Evolutionary conservation across 1,284 basidiomycete species (phyloP), one percentile per base, ranked within the genome.

Genomic region (Acaromyces ingoldii): DNA sequence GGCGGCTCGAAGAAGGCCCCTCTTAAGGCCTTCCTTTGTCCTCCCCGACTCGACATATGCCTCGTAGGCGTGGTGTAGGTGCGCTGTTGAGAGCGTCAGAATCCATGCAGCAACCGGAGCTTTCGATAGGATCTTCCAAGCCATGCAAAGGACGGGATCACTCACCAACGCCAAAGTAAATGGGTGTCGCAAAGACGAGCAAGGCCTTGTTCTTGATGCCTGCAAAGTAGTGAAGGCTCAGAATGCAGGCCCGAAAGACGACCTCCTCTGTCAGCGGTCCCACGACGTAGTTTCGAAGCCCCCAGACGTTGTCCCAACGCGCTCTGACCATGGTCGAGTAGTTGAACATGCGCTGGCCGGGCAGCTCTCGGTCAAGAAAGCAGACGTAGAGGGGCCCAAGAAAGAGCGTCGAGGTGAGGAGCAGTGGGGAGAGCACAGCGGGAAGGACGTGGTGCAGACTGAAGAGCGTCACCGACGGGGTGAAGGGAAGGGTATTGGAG

Each of bases 201-300:
- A n/a, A n/a, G 45, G 79, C 79, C 33, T 60, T 70, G 19, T 67
- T 78, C 0, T 82, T 80, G 1, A 81, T 79, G n/a, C 83, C 82
- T 57, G 89, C 87, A 1, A 85, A 81, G 1, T 84, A 78, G 19
- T 36, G 31, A 3, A 49, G 48, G 2, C 21, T 17, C 19, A 96
- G 79, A 38, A 93, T 82, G 70, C 89, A 91, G 0, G 86, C 85
- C 24, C 95, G 81, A 73, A 96, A 98, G 2, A 91, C 88, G 22
- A 96, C 65, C 74, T 98, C 93, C 78, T 98, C 93, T 0, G 91
- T 91, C 29, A 91, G 74, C 0, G 93, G 93, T 0, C 84, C 91
- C 88, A 87, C 76, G 31, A 88, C 63, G 70, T 84, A 91, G 74
- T 92, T 96, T 55, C 93, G 79, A 25, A 85, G 51, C 0, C 85